Evolutionary conservation across 768 basidiomycete genomes (phyloP).

Genomic region (Lactifluus volemus): DNA sequence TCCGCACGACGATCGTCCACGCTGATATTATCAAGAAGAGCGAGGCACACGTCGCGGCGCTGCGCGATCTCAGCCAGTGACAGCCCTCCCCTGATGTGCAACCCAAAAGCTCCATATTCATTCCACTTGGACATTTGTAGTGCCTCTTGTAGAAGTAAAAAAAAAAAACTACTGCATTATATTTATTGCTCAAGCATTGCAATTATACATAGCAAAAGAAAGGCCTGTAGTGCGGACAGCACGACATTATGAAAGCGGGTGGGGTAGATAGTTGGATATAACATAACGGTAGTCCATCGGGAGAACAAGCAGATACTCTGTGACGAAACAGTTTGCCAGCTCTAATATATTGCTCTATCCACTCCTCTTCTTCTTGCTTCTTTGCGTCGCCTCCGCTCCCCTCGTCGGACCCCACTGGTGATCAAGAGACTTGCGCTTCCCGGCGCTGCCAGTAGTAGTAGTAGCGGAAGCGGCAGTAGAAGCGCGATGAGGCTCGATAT

Average conservation of each 20-base stretch:
- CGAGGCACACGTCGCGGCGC: slow-evolving; percentile 38
- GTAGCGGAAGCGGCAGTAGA: not conserved
- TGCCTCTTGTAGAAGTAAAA: not conserved
- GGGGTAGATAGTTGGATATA: not conserved
- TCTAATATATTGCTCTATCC: not conserved
- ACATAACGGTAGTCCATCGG: not conserved
- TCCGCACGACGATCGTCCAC: slow-evolving; percentile 41
- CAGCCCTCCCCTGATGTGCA: not conserved
- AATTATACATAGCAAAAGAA: not conserved
- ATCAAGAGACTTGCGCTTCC: slow-evolving; percentile 5
- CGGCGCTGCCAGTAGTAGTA: too few relatives aligned
- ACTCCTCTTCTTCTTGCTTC: not conserved
- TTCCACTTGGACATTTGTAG: not conserved
- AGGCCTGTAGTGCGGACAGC: not conserved
- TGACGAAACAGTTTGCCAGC: not conserved
- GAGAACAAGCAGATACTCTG: not conserved
- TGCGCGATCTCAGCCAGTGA: slow-evolving; percentile 25
- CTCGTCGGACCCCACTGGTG: not conserved
- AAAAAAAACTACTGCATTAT: not conserved
- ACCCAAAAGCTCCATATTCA: not conserved
- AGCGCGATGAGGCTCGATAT: not conserved
- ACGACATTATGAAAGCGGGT: not conserved
- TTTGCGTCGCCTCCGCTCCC: not conserved
- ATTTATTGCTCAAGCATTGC: not conserved
- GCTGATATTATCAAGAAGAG: slow-evolving; percentile 46